phyloP scores from a whole-genome alignment of 495 filamentous ascomycete species.

The Podospora anserina region DNA sequence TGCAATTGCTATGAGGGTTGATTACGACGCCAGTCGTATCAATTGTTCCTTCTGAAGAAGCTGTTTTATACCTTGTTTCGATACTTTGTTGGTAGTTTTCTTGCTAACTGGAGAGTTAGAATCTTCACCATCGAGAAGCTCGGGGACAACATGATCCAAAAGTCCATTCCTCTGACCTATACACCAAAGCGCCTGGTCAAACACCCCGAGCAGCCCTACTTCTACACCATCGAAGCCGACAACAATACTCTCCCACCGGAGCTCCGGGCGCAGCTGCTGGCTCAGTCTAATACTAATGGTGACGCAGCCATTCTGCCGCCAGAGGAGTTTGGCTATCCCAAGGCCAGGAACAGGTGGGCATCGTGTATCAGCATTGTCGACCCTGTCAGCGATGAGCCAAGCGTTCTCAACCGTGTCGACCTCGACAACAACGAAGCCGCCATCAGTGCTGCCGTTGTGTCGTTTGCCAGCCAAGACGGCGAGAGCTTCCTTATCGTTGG shows the following conservation, averaged over 20 bases:
- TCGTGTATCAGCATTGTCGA: slow-evolving; percentile 91
- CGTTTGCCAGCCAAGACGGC: slow-evolving; percentile 82
- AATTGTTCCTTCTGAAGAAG: slow-evolving; percentile 58
- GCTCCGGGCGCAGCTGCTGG: slow-evolving; percentile 66
- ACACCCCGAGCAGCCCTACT: slow-evolving; percentile 81
- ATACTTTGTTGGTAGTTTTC: slow-evolving; percentile 6
- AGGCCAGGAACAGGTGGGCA: slow-evolving; percentile 82
- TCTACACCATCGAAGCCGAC: slow-evolving; percentile 91
- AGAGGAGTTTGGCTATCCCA: slow-evolving; percentile 86
- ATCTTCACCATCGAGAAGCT: slow-evolving; percentile 90
- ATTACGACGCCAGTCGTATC: slow-evolving; percentile 40
- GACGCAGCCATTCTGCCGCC: slow-evolving; percentile 67
- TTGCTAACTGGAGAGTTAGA: slow-evolving; percentile 45
- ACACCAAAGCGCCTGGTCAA: slow-evolving; percentile 84
- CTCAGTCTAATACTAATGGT: slow-evolving; percentile 65
- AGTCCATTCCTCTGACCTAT: slow-evolving; percentile 83
- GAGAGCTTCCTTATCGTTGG: slow-evolving; percentile 91
- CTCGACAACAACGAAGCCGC: slow-evolving; percentile 89
- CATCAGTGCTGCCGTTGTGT: slow-evolving; percentile 75
- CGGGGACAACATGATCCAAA: slow-evolving; percentile 79
- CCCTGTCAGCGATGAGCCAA: slow-evolving; percentile 64
- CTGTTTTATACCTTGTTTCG: not conserved
- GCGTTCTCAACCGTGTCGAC: slow-evolving; percentile 70
- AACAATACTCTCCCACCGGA: slow-evolving; percentile 78
- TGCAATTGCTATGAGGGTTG: slow-evolving; percentile 47